Conservation (phyloP, 2,329 filamentous ascomycete species). For the Clarireedia paspali region DNA sequence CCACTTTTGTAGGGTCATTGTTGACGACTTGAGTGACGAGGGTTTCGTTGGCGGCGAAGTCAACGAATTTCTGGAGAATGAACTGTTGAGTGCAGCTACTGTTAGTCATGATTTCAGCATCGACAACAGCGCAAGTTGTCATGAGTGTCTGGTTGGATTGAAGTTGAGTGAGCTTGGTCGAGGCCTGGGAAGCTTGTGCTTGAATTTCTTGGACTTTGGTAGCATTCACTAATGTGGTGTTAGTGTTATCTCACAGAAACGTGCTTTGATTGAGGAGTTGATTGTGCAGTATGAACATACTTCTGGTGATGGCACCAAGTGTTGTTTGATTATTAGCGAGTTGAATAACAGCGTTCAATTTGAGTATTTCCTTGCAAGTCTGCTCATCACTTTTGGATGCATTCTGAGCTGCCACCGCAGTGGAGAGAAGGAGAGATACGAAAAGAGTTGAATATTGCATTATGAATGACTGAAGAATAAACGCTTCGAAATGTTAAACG, state of each 20-base stretch:
- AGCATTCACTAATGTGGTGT: conserved; percentile 24
- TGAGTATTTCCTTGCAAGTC: conserved; percentile 30
- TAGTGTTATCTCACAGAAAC: neutral
- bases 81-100: conserved; percentile 11
- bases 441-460: conserved; percentile 20
- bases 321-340: conserved; percentile 32
- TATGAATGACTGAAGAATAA: conserved; percentile 5
- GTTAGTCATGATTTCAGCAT: conserved; percentile 16
- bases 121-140: conserved; percentile 29
- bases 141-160: conserved; percentile 32
- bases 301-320: conserved; percentile 28
- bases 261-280: no score
- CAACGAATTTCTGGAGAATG: conserved; percentile 14
- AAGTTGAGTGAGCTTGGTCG: conserved; percentile 28
- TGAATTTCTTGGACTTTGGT: conserved; percentile 32
- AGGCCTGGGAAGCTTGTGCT: conserved; percentile 30
- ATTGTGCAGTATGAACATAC: neutral
- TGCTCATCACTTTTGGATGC: conserved; percentile 26
- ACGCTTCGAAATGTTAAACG: neutral
- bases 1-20: conserved; percentile 13
- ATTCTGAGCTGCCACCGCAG: conserved; percentile 26
- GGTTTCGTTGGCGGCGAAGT: conserved; percentile 13
- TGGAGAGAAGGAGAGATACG: conserved; percentile 18
- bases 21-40: conserved; percentile 8
- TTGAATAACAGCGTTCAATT: conserved; percentile 26